A percentile compares a stretch with the other conserved stretches of the same genome.
Evolutionary conservation across 2,329 filamentous ascomycete genomes (phyloP).

Genomic region (Teratosphaeria viscida): DNA sequence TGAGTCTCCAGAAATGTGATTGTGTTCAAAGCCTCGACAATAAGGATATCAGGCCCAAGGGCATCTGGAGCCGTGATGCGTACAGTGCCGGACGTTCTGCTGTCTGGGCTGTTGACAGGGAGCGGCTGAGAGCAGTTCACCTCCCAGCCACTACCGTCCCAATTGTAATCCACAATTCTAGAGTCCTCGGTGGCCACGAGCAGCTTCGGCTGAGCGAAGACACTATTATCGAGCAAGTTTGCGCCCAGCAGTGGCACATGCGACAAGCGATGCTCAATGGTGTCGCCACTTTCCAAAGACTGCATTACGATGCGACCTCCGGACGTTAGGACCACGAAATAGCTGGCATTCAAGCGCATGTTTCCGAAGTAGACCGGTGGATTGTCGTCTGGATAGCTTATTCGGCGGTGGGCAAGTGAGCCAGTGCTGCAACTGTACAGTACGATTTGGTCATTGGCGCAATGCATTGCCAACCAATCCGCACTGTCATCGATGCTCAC

Average conservation of each 20-base stretch:
- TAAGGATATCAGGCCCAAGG: conserved; percentile 13
- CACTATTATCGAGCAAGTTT: conserved; percentile 8
- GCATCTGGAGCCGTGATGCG: conserved; percentile 12
- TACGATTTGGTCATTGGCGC: conserved; percentile 45
- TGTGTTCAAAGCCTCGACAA: conserved; percentile 8
- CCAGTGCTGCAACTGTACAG: conserved; percentile 54
- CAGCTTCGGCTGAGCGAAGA: conserved; percentile 8
- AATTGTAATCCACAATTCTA: conserved; percentile 9
- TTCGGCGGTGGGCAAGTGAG: conserved; percentile 44
- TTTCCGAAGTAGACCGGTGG: conserved; percentile 57
- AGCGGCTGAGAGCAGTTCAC: conserved; percentile 4
- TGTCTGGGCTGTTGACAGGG: conserved; percentile 4
- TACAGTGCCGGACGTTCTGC: conserved; percentile 10
- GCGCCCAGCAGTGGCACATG: conserved; percentile 18
- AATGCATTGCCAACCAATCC: conserved; percentile 56
- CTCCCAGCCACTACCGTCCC: conserved; percentile 9
- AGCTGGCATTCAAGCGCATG: conserved; percentile 27
- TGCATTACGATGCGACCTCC: conserved; percentile 55
- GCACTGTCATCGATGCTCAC: conserved; percentile 56
- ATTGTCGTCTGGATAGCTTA: conserved; percentile 48
- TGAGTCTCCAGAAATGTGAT: conserved; percentile 13
- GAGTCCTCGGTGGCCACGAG: conserved; percentile 16
- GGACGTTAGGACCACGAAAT: conserved; percentile 51
- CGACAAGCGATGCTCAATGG: conserved; percentile 8
- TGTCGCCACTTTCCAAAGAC: conserved; percentile 33